Evolutionary conservation across 2,329 filamentous ascomycete species (phyloP).

Genomic region (Colletotrichum liriopes): DNA sequence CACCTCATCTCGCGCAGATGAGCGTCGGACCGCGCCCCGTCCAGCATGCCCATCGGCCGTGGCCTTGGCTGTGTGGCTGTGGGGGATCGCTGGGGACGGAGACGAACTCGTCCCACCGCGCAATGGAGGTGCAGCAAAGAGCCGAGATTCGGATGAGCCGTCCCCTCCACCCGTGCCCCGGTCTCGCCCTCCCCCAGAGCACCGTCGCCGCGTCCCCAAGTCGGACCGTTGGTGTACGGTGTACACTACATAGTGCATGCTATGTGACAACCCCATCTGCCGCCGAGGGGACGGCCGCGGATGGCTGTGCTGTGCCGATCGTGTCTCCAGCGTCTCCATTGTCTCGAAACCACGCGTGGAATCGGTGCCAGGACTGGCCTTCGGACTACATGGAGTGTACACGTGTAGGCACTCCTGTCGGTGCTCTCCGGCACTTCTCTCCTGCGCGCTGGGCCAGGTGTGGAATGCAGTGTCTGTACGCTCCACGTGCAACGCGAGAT

Average conservation of each 20-base stretch:
- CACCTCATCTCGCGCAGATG: slow-evolving; percentile 17
- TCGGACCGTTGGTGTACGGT: too few species aligned
- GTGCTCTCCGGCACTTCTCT: too few species aligned
- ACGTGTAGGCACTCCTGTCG: too few species aligned
- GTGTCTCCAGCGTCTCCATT: not conserved
- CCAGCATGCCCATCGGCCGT: not conserved
- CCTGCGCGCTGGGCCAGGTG: not conserved
- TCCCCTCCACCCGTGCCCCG: not conserved
- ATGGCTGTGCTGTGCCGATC: slow-evolving; percentile 4
- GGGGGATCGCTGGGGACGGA: not conserved
- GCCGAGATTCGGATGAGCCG: slow-evolving; percentile 11
- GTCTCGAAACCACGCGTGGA: slow-evolving; percentile 7
- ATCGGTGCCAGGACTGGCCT: not conserved
- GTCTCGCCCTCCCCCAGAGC: not conserved
- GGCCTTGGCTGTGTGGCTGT: slow-evolving; percentile 10
- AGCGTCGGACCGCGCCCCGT: not conserved
- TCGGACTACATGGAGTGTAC: too few species aligned
- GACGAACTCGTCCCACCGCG: slow-evolving; percentile 1
- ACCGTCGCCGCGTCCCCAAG: too few species aligned
- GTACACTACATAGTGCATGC: too few species aligned
- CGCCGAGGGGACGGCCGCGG: not conserved
- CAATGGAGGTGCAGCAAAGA: slow-evolving; percentile 22
- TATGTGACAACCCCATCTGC: not conserved
- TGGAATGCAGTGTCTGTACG: not conserved
- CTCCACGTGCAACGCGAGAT: not conserved